Conservation (phyloP, 2,329 filamentous ascomycete genomes). For the Aspergillus sp. region DNA sequence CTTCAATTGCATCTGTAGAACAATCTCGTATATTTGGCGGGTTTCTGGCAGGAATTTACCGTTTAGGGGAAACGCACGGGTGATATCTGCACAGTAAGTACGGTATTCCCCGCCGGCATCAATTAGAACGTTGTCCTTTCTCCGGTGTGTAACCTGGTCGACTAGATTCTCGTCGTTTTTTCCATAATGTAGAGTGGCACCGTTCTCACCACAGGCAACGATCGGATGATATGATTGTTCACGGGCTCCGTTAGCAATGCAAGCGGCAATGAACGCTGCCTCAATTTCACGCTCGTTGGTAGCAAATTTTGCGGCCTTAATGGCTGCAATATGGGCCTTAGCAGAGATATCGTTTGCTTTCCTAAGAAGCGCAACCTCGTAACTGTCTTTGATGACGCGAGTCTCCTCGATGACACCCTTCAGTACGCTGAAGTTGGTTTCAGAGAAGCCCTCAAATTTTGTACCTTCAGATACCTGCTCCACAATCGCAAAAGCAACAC, state of each 20-base stretch:
- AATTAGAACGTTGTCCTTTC: constrained; percentile 71
- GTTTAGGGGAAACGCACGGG: constrained; percentile 77
- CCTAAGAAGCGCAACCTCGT: constrained; percentile 79
- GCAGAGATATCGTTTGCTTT: constrained; percentile 79
- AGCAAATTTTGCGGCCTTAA: constrained; percentile 62
- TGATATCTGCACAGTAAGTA: constrained; percentile 87
- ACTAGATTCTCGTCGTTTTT: constrained; percentile 72
- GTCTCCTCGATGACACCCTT: constrained; percentile 74
- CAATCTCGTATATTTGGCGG: constrained; percentile 71
- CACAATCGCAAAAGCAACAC: constrained; percentile 72
- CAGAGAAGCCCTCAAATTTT: constrained; percentile 68
- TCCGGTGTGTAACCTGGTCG: constrained; percentile 42
- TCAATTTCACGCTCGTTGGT: constrained; percentile 81
- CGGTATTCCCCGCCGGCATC: constrained; percentile 86
- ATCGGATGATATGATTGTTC: constrained; percentile 87
- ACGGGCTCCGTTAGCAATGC: constrained; percentile 70
- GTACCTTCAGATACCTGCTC: constrained; percentile 72
- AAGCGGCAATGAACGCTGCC: constrained; percentile 71
- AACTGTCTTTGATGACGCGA: constrained; percentile 79
- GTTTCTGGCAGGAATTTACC: constrained; percentile 70
- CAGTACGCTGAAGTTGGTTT: constrained; percentile 62
- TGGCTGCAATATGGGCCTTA: constrained; percentile 71
- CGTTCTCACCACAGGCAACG: constrained; percentile 78
- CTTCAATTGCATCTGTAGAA: constrained; percentile 75
- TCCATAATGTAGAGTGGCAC: constrained; percentile 81